Evolutionary conservation across 441 rosid species (phyloP).

Genomic region (Adansonia madagascariensis): DNA sequence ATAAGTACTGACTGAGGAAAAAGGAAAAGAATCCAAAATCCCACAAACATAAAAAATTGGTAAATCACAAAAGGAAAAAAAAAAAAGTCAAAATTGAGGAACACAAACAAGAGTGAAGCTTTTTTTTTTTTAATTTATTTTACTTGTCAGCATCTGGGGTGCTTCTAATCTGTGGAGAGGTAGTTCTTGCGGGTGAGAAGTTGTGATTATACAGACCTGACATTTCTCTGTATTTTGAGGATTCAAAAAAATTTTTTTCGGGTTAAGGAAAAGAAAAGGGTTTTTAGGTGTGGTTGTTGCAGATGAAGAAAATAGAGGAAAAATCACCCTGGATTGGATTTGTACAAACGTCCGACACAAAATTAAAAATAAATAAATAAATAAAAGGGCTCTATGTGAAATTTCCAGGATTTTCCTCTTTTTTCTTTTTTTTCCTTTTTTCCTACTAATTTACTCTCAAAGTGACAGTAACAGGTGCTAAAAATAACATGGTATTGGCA

Average conservation of each 20-base stretch:
- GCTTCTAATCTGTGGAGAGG: slow-evolving; percentile 41
- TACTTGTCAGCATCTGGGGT: slow-evolving; percentile 92
- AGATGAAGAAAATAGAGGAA: slow-evolving; percentile 36
- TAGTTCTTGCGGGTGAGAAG: slow-evolving; percentile 93
- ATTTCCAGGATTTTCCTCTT: slow-evolving; percentile 39
- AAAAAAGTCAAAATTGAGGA: slow-evolving; percentile 6
- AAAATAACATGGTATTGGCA: not conserved
- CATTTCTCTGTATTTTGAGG: slow-evolving; percentile 48
- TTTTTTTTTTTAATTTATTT: not conserved
- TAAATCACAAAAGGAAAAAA: slow-evolving; percentile 19
- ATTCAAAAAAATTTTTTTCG: slow-evolving; percentile 32
- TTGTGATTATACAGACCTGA: slow-evolving; percentile 90
- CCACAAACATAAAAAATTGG: not conserved
- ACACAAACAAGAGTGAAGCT: not conserved
- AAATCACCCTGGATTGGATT: not conserved
- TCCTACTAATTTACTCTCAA: not conserved
- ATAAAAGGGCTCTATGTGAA: slow-evolving; percentile 30
- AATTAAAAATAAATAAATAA: not conserved
- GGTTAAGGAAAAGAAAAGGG: slow-evolving; percentile 34
- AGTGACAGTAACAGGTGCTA: too few relatives aligned
- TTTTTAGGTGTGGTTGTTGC: slow-evolving; percentile 49
- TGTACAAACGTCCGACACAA: not conserved
- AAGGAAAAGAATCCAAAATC: too few relatives aligned
- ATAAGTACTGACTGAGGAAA: slow-evolving; percentile 69
- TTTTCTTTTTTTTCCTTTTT: not conserved